Conservation (phyloP, 768 basidiomycete genomes). For the Coprinellus aureogranulatus region DNA sequence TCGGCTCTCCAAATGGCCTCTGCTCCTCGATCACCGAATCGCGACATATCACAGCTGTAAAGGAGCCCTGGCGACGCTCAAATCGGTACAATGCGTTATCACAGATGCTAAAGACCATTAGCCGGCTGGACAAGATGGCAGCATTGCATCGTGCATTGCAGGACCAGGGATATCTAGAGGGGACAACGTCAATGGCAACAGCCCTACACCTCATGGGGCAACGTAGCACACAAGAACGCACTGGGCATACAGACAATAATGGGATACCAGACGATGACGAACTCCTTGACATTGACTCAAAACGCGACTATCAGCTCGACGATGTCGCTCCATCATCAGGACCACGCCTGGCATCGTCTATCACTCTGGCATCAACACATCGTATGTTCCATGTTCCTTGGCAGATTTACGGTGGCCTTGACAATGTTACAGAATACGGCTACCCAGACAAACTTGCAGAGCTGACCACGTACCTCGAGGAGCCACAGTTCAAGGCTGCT, state of each 20-base stretch:
- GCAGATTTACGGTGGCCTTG: background rate
- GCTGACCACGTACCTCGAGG: conserved; percentile 14
- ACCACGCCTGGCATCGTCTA: conserved; percentile 6
- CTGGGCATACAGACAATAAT: too few relatives aligned
- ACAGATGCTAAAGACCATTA: conserved; percentile 30
- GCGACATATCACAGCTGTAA: conserved; percentile 29
- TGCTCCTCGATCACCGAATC: conserved; percentile 34
- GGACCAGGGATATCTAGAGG: conserved; percentile 10
- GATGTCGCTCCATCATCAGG: conserved; percentile 3
- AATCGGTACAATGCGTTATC: conserved; percentile 25
- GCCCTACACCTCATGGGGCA: background rate
- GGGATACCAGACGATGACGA: too few relatives aligned
- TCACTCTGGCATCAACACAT: conserved; percentile 9
- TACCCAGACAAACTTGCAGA: conserved; percentile 16
- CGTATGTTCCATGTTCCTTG: conserved; percentile 12
- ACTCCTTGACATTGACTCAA: too few relatives aligned
- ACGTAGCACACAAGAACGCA: too few relatives aligned
- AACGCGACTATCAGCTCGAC: background rate
- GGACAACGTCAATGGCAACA: conserved; percentile 16
- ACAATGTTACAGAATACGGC: conserved; percentile 5
- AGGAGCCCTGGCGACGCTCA: conserved; percentile 32
- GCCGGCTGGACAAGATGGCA: conserved; percentile 24
- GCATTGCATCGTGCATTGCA: conserved; percentile 6
- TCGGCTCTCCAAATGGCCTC: conserved; percentile 27
- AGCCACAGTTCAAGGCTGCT: conserved; percentile 14